Conservation (phyloP, 257 asterid species). For the Plantago elongata region DNA sequence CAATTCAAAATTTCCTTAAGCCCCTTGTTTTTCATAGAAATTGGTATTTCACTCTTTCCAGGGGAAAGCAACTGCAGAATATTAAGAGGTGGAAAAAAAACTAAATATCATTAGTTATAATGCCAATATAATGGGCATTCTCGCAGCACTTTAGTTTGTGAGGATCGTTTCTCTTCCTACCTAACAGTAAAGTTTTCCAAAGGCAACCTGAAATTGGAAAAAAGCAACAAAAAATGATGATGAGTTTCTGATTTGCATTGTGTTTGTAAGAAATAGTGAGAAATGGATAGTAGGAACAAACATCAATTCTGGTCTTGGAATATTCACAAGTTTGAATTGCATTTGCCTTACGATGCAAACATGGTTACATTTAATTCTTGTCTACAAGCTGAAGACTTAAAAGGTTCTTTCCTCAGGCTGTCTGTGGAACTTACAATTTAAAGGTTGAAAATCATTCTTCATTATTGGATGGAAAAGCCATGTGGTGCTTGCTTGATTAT, state of each 20-base stretch:
- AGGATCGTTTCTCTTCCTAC: no score
- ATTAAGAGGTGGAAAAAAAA: not conserved
- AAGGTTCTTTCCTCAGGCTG: constrained; percentile 48
- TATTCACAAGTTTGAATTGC: constrained; percentile 3
- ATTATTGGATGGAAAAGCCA: constrained; percentile 87
- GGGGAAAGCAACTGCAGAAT: not conserved
- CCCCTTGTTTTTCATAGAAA: constrained; percentile 11
- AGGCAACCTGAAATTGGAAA: not conserved
- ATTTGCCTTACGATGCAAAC: not conserved
- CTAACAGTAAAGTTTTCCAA: not conserved
- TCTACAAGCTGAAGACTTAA: constrained; percentile 7
- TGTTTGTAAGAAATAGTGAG: constrained; percentile 1
- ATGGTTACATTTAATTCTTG: constrained; percentile 8
- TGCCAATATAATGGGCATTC: no score
- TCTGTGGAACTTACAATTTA: constrained; percentile 66
- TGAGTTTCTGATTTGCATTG: not conserved
- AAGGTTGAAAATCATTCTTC: constrained; percentile 68
- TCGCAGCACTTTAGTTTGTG: no score
- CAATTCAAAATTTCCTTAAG: constrained; percentile 8
- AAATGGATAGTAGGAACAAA: not conserved
- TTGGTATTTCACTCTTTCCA: not conserved
- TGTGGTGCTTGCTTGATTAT: constrained; percentile 99
- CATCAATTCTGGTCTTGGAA: not conserved
- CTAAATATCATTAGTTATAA: no score
- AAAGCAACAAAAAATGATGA: constrained; percentile 3